A percentile compares a stretch with the other conserved stretches of the same genome.
phyloP scores from a whole-genome alignment of 2,329 filamentous ascomycete species.

The Calonectria ilicicola region DNA sequence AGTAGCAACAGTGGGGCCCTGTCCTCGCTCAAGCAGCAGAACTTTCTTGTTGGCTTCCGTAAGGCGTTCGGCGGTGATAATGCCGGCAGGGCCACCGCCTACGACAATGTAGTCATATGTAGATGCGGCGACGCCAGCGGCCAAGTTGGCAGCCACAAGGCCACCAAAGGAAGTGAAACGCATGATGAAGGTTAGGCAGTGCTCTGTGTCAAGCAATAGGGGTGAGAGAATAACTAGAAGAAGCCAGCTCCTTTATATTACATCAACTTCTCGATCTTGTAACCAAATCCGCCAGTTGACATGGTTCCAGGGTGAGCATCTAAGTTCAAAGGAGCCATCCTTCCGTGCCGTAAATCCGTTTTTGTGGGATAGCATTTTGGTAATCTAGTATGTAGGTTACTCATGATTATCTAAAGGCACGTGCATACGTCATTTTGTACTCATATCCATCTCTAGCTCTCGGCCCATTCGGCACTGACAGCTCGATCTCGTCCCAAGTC shows the following conservation, averaged over 20 bases:
- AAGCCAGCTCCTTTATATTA: not conserved
- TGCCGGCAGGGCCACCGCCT: conserved; percentile 38
- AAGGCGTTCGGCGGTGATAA: conserved; percentile 54
- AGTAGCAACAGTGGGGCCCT: conserved; percentile 71
- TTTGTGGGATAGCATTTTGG: not conserved
- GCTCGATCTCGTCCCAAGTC: not conserved
- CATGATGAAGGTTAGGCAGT: not conserved
- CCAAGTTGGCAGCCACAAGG: conserved; percentile 11
- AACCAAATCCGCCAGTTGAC: not conserved
- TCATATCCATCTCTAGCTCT: not conserved
- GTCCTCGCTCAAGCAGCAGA: conserved; percentile 70
- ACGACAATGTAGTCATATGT: conserved; percentile 43
- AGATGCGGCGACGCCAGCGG: not conserved
- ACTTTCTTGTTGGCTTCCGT: conserved; percentile 74
- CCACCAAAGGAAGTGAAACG: not conserved
- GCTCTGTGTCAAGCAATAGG: not conserved
- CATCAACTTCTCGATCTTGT: no score
- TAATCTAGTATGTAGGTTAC: not conserved
- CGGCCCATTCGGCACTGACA: not conserved
- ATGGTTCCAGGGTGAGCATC: not conserved
- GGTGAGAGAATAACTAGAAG: not conserved
- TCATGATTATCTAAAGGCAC: not conserved
- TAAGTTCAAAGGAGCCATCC: not conserved
- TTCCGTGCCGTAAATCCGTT: not conserved
- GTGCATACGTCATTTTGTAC: not conserved